Evolutionary conservation across 257 asterid genomes (phyloP).

Genomic region (Solanum sparsipilum): DNA sequence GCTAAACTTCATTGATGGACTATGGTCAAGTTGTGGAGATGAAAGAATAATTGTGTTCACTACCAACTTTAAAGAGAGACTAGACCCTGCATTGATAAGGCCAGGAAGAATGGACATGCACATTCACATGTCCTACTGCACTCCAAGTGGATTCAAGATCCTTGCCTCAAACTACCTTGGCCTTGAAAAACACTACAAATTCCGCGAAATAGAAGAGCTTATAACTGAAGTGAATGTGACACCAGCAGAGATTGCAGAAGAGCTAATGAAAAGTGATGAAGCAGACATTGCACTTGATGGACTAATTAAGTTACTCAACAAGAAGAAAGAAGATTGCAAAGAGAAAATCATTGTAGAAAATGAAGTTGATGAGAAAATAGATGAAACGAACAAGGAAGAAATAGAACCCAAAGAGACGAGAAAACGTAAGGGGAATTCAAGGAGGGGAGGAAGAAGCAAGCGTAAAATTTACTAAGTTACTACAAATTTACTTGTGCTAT

Average conservation of each 20-base stretch:
- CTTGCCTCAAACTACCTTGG: conserved; percentile 28
- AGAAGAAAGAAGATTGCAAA: not conserved
- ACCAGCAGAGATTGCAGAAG: conserved; percentile 19
- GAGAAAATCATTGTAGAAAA: not conserved
- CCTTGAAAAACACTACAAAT: not conserved
- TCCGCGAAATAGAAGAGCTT: conserved; percentile 13
- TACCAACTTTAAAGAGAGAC: conserved; percentile 21
- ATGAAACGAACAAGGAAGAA: not conserved
- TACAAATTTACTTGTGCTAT: not conserved
- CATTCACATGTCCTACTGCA: conserved; percentile 27
- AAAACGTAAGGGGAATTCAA: conserved; percentile 1
- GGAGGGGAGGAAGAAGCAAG: conserved; percentile 8
- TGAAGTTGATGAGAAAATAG: not conserved
- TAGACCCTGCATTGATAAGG: conserved; percentile 31
- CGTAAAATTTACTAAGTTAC: not conserved
- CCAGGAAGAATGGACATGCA: conserved; percentile 39
- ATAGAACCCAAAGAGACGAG: not conserved
- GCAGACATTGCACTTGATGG: conserved; percentile 6
- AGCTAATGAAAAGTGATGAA: conserved; percentile 9
- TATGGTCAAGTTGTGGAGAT: conserved; percentile 32
- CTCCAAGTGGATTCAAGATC: conserved; percentile 13
- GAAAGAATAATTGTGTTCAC: conserved; percentile 30
- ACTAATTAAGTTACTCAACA: not conserved
- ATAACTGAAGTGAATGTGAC: conserved; percentile 11
- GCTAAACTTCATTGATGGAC: conserved; percentile 31